These are phyloP conservation scores for Baorangia bicolor DNA, from an alignment of 768 basidiomycete genomes.

Conservation along the genomic window DNA sequence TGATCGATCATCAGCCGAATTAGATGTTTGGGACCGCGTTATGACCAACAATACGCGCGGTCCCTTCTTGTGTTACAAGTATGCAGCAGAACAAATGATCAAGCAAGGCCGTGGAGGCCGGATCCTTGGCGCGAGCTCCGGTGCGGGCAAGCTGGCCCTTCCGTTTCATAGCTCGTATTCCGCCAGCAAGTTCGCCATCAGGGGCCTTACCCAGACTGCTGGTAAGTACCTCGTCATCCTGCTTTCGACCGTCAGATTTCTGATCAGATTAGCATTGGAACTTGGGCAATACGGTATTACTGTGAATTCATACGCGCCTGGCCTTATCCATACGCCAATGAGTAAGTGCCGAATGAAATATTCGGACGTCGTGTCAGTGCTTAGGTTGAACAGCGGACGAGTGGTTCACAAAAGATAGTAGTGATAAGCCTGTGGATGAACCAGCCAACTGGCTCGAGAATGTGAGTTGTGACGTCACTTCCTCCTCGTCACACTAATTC, in stretches of 20 bases:
- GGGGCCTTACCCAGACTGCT: constrained; percentile 38
- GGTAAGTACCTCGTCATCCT: constrained; percentile 20
- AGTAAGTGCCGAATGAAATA: constrained; percentile 14
- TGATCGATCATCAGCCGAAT: not conserved
- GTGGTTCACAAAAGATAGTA: no score
- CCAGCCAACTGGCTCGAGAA: not conserved
- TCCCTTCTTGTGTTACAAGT: constrained; percentile 58
- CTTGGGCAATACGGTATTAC: constrained; percentile 32
- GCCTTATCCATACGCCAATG: constrained; percentile 29
- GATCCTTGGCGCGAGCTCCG: constrained; percentile 43
- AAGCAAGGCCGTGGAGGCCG: constrained; percentile 47
- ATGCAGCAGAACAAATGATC: constrained; percentile 62
- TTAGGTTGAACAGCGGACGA: not conserved
- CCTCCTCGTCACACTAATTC: no score
- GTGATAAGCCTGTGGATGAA: no score
- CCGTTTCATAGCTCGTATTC: no score
- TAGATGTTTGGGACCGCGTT: not conserved
- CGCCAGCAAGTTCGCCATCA: constrained; percentile 40
- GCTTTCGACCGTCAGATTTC: not conserved
- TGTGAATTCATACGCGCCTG: constrained; percentile 40
- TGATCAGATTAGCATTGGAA: constrained; percentile 19
- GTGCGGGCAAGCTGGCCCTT: not conserved
- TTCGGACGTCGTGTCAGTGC: not conserved
- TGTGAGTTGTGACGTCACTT: not conserved
- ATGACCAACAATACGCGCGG: constrained; percentile 48